Evolutionary conservation across 1,139 yeast species (phyloP).

Genomic region (Wickerhamiella infanticola): DNA sequence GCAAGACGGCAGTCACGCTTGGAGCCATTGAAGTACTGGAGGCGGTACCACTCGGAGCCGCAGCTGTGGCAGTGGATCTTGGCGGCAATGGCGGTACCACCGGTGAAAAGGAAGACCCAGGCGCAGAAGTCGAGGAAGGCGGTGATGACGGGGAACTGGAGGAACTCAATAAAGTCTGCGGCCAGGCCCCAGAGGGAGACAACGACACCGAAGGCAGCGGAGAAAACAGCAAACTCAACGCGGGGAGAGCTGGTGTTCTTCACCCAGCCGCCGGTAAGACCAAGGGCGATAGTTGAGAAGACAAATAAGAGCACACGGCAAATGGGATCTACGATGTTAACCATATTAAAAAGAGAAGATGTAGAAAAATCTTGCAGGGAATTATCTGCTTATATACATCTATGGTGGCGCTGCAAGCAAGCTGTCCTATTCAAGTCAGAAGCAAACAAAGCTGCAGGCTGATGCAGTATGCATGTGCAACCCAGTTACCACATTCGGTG

Average conservation of each 20-base stretch:
- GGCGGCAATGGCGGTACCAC: constrained; percentile 87
- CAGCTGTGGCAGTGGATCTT: constrained; percentile 81
- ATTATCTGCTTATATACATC: constrained; percentile 3
- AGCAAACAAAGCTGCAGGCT: constrained; percentile 4
- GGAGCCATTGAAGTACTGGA: constrained; percentile 65
- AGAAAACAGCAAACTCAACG: constrained; percentile 74
- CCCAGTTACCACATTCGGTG: constrained; percentile 1
- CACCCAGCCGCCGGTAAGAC: constrained; percentile 57
- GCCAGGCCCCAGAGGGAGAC: constrained; percentile 40
- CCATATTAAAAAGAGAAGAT: constrained; percentile 8
- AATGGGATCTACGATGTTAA: constrained; percentile 34
- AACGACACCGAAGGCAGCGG: constrained; percentile 71
- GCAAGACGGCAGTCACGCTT: constrained; percentile 83
- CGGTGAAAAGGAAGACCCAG: constrained; percentile 83
- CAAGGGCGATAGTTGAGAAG: constrained; percentile 63
- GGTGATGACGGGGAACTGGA: constrained; percentile 78
- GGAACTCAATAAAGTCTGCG: constrained; percentile 61
- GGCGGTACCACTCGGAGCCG: constrained; percentile 46
- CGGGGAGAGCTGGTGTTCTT: constrained; percentile 46
- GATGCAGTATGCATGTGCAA: constrained; percentile 1
- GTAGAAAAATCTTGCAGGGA: not conserved
- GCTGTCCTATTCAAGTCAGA: constrained; percentile 2
- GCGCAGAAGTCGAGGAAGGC: constrained; percentile 66
- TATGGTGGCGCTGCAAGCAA: constrained; percentile 4
- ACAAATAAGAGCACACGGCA: constrained; percentile 62